A percentile compares a stretch with the other conserved stretches of the same genome.
Conservation (phyloP, 2,329 filamentous ascomycete genomes). For the Neurospora sp. region DNA sequence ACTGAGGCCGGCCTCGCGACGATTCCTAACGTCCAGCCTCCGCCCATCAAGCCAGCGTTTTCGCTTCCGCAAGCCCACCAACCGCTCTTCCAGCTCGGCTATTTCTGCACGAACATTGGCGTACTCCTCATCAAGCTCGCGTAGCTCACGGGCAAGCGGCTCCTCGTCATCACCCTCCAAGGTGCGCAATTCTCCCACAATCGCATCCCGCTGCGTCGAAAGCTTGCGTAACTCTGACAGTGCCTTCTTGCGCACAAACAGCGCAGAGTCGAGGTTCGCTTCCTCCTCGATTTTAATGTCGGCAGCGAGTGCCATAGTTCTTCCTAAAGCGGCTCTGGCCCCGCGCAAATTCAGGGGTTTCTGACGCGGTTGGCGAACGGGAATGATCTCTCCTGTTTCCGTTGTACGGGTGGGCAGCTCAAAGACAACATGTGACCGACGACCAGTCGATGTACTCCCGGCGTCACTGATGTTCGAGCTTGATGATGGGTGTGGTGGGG, state of each 20-base stretch:
- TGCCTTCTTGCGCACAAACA: slow-evolving; percentile 46
- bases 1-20: slow-evolving; percentile 59
- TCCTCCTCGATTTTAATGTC: slow-evolving; percentile 60
- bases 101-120: slow-evolving; percentile 51
- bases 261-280: slow-evolving; percentile 45
- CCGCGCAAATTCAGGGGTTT: slow-evolving; percentile 47
- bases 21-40: slow-evolving; percentile 53
- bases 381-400: slow-evolving; percentile 41
- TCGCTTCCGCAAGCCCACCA: slow-evolving; percentile 49
- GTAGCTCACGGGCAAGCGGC: slow-evolving; percentile 50
- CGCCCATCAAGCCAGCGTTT: slow-evolving; percentile 49
- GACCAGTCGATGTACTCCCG: not conserved
- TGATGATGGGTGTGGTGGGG: slow-evolving; percentile 14
- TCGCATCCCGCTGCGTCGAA: slow-evolving; percentile 37
- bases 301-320: slow-evolving; percentile 52
- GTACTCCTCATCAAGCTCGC: slow-evolving; percentile 46
- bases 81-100: slow-evolving; percentile 50
- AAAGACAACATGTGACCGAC: slow-evolving; percentile 21
- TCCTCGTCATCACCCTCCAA: slow-evolving; percentile 47
- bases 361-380: slow-evolving; percentile 46
- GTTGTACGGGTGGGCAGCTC: slow-evolving; percentile 29
- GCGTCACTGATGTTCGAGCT: not conserved
- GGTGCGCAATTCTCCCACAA: slow-evolving; percentile 39
- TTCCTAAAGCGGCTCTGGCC: slow-evolving; percentile 54
- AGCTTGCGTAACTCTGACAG: slow-evolving; percentile 47